Conservation (phyloP, 148 eudicot genomes). For the Polygonum aviculare region DNA sequence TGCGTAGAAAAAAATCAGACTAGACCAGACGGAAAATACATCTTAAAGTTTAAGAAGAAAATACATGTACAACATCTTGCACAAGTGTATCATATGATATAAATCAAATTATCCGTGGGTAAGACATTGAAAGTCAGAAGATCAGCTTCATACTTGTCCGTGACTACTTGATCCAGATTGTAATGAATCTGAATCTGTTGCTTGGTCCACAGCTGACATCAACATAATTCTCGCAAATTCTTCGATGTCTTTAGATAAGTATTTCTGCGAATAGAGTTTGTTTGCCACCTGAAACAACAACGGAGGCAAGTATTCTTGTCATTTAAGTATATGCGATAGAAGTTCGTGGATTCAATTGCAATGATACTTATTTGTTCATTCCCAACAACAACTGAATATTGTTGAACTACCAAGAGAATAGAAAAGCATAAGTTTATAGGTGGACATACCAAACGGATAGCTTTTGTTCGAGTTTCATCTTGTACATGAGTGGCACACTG, state of each 20-base stretch:
- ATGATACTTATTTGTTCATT: neutral
- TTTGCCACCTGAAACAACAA: constrained; percentile 63
- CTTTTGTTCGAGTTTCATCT: constrained; percentile 84
- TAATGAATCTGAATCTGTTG: constrained; percentile 31
- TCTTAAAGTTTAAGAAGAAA: neutral
- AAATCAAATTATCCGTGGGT: neutral
- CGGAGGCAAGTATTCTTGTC: constrained; percentile 1
- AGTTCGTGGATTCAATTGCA: neutral
- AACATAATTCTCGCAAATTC: constrained; percentile 68
- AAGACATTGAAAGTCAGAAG: neutral
- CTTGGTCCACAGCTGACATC: constrained; percentile 58
- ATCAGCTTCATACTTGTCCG: constrained; percentile 41
- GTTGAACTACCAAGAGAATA: neutral
- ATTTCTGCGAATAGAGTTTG: constrained; percentile 62
- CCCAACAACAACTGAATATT: neutral
- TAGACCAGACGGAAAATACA: neutral
- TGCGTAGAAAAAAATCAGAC: neutral
- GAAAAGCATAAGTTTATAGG: constrained; percentile 7
- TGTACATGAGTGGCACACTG: constrained; percentile 88
- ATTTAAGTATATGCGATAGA: neutral
- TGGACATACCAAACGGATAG: constrained; percentile 77
- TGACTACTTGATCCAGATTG: constrained; percentile 28
- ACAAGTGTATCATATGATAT: too few relatives aligned
- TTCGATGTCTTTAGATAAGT: constrained; percentile 59
- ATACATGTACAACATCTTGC: neutral